Base-by-base conservation (phyloP, 2,329 filamentous ascomycete genomes). In the Colletotrichum liriopes region DNA sequence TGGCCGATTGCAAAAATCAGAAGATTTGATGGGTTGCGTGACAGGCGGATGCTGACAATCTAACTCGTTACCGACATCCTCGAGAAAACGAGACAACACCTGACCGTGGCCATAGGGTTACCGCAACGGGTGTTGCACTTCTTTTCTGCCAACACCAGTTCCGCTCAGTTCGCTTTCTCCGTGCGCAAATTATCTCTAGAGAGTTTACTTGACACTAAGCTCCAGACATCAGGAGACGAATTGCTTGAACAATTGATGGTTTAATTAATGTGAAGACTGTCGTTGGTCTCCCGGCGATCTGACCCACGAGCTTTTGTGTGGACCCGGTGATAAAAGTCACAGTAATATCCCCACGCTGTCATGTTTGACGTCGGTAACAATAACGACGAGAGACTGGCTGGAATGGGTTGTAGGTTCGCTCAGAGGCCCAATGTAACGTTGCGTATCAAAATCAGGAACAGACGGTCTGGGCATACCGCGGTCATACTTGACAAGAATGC, bases 401-500 rank as follows among this genome's bases (percentile, higher is more conserved):
- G 20, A 26, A 37, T 41, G 29, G 26, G 11, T 23, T 20, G 11
- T 12, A 49, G 26, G 3, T 14, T 20, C 12, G 18, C 7, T 32
- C n/a, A 14, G 39, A 35, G 20, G 47, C 35, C 26, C 49, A 18
- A 23, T 56, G 41, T 39, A 32, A 20, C 59, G 18, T 16, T 23
- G 37, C 51, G 16, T 45, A 35, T 45, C 47, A 32, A 39, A 3
- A 59, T 65, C 52, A 65, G n/a, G n/a, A n/a, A 70, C 67, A 16
- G 43, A 37, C 45, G 41, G 54, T 65, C 26, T 35, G 52, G 43
- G 41, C 43, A 35, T n/a, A n/a, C 29, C 26, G 43, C 20, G 18
- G n/a, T 26, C 49, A 52, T 26, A 23, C 8, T 12, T 37, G 45
- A 54, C 29, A 1, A n/a, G 23, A 23, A 5, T 37, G 20, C 39